Conservation (phyloP, 2,329 filamentous ascomycete genomes). For the Cytospora mali region DNA sequence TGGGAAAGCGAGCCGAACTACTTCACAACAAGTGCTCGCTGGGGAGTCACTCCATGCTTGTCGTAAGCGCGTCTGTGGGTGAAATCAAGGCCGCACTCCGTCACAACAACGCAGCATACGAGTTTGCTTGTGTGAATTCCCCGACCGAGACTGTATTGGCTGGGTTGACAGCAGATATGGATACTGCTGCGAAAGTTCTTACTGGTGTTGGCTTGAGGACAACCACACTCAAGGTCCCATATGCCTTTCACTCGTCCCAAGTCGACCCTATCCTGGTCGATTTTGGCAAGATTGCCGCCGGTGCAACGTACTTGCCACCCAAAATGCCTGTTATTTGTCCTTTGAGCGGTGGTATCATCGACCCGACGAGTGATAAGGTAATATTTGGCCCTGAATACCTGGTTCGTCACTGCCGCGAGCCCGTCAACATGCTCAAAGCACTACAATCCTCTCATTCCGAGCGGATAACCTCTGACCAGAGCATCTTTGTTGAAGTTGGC, state of each 20-base stretch:
- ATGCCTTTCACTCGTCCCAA: constrained; percentile 57
- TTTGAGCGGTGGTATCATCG: constrained; percentile 63
- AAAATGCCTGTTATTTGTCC: constrained; percentile 68
- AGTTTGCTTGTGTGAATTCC: constrained; percentile 74
- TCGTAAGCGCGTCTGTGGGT: constrained; percentile 50
- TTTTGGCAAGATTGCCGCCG: constrained; percentile 50
- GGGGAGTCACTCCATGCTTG: constrained; percentile 64
- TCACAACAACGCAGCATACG: constrained; percentile 42
- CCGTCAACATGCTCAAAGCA: constrained; percentile 69
- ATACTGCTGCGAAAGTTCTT: constrained; percentile 45
- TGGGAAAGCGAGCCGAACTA: constrained; percentile 67
- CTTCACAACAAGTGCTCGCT: constrained; percentile 65
- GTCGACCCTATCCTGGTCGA: constrained; percentile 58
- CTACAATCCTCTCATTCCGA: constrained; percentile 59
- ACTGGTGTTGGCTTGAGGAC: constrained; percentile 42
- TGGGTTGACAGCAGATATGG: constrained; percentile 46
- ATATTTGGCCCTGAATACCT: constrained; percentile 65
- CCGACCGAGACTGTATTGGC: constrained; percentile 73
- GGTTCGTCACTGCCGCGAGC: constrained; percentile 63
- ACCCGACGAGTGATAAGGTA: constrained; percentile 41
- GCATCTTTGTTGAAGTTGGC: constrained; percentile 73
- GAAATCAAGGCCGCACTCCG: constrained; percentile 56
- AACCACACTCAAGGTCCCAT: constrained; percentile 51
- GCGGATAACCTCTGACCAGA: constrained; percentile 63
- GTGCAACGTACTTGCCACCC: constrained; percentile 47